phyloP scores from a whole-genome alignment of 1,139 yeast genomes.

The Kodamaea ohmeri region DNA sequence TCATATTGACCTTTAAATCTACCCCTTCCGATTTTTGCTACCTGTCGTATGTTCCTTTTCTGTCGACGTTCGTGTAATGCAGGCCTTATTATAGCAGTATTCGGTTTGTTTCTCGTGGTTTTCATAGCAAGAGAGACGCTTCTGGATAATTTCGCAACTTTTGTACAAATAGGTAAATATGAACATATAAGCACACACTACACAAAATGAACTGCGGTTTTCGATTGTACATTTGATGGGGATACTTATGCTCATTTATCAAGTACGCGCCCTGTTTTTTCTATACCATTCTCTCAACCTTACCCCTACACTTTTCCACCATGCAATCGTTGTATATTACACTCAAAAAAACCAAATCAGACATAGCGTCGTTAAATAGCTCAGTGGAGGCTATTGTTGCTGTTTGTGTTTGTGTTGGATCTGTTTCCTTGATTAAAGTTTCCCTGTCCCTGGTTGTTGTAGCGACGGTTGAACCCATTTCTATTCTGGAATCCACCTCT shows the following conservation, averaged over 20 bases:
- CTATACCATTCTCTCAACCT: neutral
- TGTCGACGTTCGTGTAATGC: neutral
- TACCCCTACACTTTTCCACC: neutral
- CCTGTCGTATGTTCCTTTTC: neutral
- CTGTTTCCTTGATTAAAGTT: conserved; percentile 11
- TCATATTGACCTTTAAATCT: conserved; percentile 19
- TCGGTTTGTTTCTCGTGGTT: neutral
- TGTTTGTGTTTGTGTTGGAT: conserved; percentile 9
- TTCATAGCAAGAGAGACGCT: neutral
- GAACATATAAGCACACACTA: too few species aligned
- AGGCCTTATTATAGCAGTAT: neutral
- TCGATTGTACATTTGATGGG: too few species aligned
- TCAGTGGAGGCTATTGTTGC: conserved; percentile 14
- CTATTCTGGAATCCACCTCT: conserved; percentile 15
- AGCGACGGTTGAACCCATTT: conserved; percentile 15
- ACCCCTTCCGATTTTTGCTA: conserved; percentile 9
- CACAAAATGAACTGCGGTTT: too few species aligned
- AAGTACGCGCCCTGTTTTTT: neutral
- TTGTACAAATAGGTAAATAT: neutral
- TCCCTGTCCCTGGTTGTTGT: conserved; percentile 10
- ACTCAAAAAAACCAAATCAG: conserved; percentile 4
- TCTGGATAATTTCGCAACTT: neutral
- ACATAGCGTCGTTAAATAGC: conserved; percentile 12
- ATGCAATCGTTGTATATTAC: conserved; percentile 9
- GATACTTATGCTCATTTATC: too few species aligned